These are phyloP conservation scores for Fusarium nurragi DNA, from an alignment of 2,329 filamentous ascomycete species.

Conservation along the genomic window DNA sequence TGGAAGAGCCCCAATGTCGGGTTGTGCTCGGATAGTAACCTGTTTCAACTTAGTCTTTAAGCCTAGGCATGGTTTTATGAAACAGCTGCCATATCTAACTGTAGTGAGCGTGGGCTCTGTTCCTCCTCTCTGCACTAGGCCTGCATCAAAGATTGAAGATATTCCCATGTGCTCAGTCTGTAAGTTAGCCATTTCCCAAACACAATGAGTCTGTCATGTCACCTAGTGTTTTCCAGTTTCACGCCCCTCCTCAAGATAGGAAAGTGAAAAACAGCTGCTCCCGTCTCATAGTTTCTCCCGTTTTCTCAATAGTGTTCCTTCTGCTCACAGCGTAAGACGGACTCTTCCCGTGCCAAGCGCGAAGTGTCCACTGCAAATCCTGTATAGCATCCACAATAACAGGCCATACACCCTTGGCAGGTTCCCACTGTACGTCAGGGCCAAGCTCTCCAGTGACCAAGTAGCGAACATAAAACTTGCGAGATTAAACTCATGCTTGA, in stretches of 20 bases:
- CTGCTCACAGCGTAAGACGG: neutral
- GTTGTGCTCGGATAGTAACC: neutral
- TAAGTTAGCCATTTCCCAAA: neutral
- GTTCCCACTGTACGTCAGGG: neutral
- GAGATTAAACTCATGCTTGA: constrained; percentile 4
- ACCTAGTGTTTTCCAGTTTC: neutral
- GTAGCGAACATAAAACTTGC: neutral
- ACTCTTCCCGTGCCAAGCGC: constrained; percentile 6
- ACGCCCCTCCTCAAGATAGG: too few relatives aligned
- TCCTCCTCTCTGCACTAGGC: neutral
- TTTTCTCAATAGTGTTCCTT: neutral
- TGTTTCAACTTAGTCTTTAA: too few relatives aligned
- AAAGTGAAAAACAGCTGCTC: neutral
- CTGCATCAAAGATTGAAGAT: neutral
- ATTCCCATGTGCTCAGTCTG: too few relatives aligned
- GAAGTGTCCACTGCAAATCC: neutral
- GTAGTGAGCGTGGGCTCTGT: too few relatives aligned
- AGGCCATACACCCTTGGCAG: neutral
- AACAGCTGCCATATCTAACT: too few relatives aligned
- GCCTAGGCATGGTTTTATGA: too few relatives aligned
- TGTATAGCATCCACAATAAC: neutral
- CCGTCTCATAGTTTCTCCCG: neutral
- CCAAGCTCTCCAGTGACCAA: neutral
- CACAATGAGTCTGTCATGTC: neutral
- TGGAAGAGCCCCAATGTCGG: neutral